Base-by-base conservation (phyloP, 164 flowering plant species). In the Liquidambar formosana region DNA sequence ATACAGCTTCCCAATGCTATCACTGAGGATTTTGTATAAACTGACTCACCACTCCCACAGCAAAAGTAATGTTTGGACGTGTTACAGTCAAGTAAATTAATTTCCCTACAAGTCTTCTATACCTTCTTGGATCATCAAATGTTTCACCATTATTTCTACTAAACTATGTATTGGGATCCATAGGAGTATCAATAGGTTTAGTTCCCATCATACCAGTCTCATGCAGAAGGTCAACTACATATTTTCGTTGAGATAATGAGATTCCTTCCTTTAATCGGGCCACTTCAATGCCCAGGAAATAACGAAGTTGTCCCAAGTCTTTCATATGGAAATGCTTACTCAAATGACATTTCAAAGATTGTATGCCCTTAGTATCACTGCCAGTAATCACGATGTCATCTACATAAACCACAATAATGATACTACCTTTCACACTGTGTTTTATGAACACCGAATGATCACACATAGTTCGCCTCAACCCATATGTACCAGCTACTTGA, bases 371-470 rank as follows among this genome's bases (percentile, higher is more conserved):
- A 12, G 2, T 5, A 68, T 46, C 58, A 68, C 28, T 43, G 1
- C 46, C 53, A 2, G 57, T 4, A 8, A 60, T 27, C 0, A 68
- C n/a, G 16, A 68, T 58, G n/a, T 68, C 46, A 28, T 68, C 64
- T 9, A 68, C 57, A 68, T 48, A 68, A 1, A 67, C 56, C 1
- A 44, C 5, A 11, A 57, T 6, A 19, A 41, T 15, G 18, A 26
- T 5, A 9, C 23, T 26, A 4, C 12, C 19, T 22, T n/a, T n/a
- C n/a, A 27, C 41, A 18, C 28, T 18, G 18, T 44, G 51, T 10
- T 9, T 12, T 11, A 0, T 5, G n/a, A 67, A 67, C 5, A 57
- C 4, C 4, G 51, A 33, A 46, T 67, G 63, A 57, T 67, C 54
- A 8, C 3, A 22, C 0, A 6, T 13, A 14, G 22, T 5, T 10